Base-by-base conservation (phyloP, 2,329 filamentous ascomycete genomes). In the Rutstroemia sp. region DNA sequence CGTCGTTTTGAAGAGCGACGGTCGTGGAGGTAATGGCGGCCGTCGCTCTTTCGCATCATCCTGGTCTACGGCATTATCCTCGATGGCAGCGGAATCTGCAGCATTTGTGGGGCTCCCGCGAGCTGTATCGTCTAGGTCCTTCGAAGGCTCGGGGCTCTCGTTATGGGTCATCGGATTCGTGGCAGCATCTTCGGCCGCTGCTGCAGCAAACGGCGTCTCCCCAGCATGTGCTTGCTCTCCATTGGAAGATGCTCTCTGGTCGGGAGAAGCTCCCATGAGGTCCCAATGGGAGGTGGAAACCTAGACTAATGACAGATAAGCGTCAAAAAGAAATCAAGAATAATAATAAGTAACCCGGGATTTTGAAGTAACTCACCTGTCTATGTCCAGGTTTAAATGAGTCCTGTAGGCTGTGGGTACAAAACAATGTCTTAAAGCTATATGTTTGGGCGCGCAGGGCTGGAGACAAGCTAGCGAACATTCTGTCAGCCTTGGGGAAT, bases 1-100 rank as follows among this genome's bases (percentile, higher is more conserved):
- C 42, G 56, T 23, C 39, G 48, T 48, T 38, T 63, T 56, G 5
- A 64, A 55, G 9, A 74, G 66, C 37, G 68, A 72, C 21, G 74
- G 75, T 48, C 76, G 70, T 12, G 75, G 74, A 57, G 76, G 76
- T 25, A 78, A 66, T 45, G 75, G 72, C 27, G 76, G 76, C 25
- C 72, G 71, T 50, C 65, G 61, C 51, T 67, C 70, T 59, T 73
- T 70, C 27, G 64, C 63, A 54, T 66, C 68, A 27, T 57, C 27
- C 23, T 52, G 39, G 37, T 51, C 27, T 37, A 25, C 7, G 19
- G 9, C 38, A 45, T 48, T 51, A 30, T 56, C 54, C 51, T 47
- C 47, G 14, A 16, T 41, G 23, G 19, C 12, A n/a, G n/a, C 34
- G 39, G 34, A 16, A n/a, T 53, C 49, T 14, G n/a, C 5, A 16